Percentiles rank a stretch among this genome's conserved stretches.
These are phyloP conservation scores for Blepharisma japonicum DNA, from an alignment of 73 alveolate species.

Conservation along the genomic window DNA sequence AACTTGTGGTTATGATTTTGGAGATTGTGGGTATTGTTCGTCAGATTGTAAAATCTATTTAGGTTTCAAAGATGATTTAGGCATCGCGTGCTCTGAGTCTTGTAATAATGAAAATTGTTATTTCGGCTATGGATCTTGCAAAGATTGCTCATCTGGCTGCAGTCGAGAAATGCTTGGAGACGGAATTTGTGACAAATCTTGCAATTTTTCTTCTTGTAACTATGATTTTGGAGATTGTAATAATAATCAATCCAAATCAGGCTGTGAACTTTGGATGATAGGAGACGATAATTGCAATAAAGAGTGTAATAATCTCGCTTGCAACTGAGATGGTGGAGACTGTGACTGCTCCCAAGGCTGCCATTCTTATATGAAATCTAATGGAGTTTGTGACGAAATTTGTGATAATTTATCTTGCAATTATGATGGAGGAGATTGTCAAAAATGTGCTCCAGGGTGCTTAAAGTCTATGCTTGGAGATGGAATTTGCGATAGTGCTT, in stretches of 20 bases:
- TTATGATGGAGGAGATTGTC: not conserved
- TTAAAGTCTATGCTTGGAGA: not conserved
- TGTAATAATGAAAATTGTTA: not conserved
- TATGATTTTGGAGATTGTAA: conserved; percentile 32
- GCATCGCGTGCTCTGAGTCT: not conserved
- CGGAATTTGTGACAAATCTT: conserved; percentile 25
- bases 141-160: conserved; percentile 28
- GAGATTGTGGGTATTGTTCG: not conserved
- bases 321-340: not conserved
- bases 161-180: conserved; percentile 13
- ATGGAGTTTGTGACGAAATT: too few relatives aligned
- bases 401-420: too few relatives aligned
- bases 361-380: too few relatives aligned
- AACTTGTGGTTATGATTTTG: not conserved
- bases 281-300: not conserved
- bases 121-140: not conserved
- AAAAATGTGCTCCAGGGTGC: conserved; percentile 3
- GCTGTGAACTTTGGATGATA: not conserved
- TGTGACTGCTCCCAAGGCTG: not conserved
- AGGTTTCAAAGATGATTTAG: too few relatives aligned
- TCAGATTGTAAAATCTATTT: too few relatives aligned
- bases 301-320: not conserved
- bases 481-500: not conserved
- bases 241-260: not conserved
- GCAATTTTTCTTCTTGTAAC: not conserved